phyloP scores from a whole-genome alignment of 306 rosid genomes.

The Sicyos baderoa region DNA sequence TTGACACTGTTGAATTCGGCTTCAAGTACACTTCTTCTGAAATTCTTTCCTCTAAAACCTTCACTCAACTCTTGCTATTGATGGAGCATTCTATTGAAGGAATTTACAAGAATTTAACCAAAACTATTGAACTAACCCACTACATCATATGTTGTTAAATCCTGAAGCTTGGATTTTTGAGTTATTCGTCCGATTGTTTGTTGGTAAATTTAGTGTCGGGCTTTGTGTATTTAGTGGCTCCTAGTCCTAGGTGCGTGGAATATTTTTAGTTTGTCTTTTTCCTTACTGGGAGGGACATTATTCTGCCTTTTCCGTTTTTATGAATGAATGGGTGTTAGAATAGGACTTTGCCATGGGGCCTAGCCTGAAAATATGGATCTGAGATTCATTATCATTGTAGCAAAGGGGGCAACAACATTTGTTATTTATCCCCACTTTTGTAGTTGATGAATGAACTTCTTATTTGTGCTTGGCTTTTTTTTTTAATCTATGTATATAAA shows the following conservation, averaged over 20 bases:
- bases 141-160: neutral
- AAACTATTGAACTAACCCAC: neutral
- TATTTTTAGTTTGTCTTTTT: neutral
- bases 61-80: neutral
- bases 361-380: too few relatives aligned
- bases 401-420: too few relatives aligned
- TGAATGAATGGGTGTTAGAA: neutral
- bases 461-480: slow-evolving; percentile 1
- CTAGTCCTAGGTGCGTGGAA: neutral
- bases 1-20: neutral
- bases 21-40: neutral
- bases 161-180: neutral
- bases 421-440: neutral
- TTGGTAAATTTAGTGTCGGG: neutral
- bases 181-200: neutral
- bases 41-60: neutral
- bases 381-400: too few relatives aligned
- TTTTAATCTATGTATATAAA: neutral
- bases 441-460: neutral
- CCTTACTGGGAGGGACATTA: slow-evolving; percentile 5
- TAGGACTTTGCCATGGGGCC: neutral
- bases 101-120: neutral
- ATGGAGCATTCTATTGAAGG: neutral
- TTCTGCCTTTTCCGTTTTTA: neutral
- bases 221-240: neutral